Percentiles rank a stretch among this genome's conserved stretches.
Evolutionary conservation across 176 grass and related monocot species (phyloP).

Genomic region (Triticum turgidum): DNA sequence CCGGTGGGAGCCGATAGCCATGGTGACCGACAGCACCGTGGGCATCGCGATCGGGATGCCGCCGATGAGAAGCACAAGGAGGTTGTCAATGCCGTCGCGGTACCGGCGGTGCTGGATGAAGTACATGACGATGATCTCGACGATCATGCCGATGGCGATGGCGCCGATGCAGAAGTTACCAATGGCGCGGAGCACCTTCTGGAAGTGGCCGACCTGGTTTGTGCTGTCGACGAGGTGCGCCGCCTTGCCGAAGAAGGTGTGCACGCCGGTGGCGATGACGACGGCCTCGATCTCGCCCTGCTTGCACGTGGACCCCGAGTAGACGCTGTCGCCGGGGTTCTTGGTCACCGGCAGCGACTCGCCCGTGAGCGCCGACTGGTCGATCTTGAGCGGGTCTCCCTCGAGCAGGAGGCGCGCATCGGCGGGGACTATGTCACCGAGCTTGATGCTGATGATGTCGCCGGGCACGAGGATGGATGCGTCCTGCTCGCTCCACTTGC

Average conservation of each 20-base stretch:
- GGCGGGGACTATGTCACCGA: conserved; percentile 84
- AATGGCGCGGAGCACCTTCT: conserved; percentile 81
- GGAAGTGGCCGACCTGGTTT: conserved; percentile 92
- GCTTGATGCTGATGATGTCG: conserved; percentile 82
- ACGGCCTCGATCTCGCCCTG: conserved; percentile 91
- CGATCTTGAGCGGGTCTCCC: conserved; percentile 83
- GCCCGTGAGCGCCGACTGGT: conserved; percentile 92
- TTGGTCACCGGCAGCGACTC: conserved; percentile 84
- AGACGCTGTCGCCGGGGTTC: conserved; percentile 59
- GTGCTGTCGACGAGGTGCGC: conserved; percentile 94
- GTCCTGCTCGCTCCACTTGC: conserved; percentile 68
- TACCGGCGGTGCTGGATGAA: conserved; percentile 71
- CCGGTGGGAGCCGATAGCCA: conserved; percentile 92
- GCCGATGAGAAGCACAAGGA: conserved; percentile 89
- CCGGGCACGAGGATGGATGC: conserved; percentile 79
- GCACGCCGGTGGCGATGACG: conserved; percentile 87
- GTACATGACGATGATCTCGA: conserved; percentile 93
- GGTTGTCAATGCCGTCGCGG: conserved; percentile 93
- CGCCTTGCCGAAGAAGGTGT: conserved; percentile 98
- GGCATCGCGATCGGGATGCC: conserved; percentile 99
- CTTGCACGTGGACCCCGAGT: conserved; percentile 94
- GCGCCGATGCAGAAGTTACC: conserved; percentile 97
- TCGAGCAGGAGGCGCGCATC: conserved; percentile 84
- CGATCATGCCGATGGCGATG: conserved; percentile 49
- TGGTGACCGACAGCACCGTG: conserved; percentile 87